Conservation (phyloP, 192 early-diverging fungal genomes). For the Phycomyces blakesleeanus region DNA sequence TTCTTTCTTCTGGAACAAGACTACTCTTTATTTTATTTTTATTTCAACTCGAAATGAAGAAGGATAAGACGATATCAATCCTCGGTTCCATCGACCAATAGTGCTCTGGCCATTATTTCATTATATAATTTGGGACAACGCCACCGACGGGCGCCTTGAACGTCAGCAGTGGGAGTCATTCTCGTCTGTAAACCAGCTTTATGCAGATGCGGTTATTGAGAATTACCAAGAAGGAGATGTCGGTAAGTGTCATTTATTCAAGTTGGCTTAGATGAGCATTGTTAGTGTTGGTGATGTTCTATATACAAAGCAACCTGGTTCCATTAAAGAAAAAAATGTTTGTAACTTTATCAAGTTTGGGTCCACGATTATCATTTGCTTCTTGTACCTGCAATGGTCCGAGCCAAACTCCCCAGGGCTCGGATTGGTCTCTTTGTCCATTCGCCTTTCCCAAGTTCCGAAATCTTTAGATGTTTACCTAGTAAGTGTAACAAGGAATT, state of each 20-base stretch:
- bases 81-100: constrained; percentile 22
- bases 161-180: constrained; percentile 74
- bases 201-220: constrained; percentile 68
- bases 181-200: constrained; percentile 71
- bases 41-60: neutral
- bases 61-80: constrained; percentile 5
- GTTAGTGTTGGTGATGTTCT: too few relatives aligned
- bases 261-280: neutral
- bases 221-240: constrained; percentile 76
- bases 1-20: constrained; percentile 6
- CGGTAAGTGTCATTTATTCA: constrained; percentile 40
- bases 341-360: constrained; percentile 78
- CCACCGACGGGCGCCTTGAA: constrained; percentile 66
- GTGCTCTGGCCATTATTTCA: constrained; percentile 95
- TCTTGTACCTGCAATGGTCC: constrained; percentile 80
- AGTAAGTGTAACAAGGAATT: constrained; percentile 35
- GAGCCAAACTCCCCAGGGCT: constrained; percentile 74
- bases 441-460: constrained; percentile 92
- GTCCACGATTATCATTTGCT: constrained; percentile 97
- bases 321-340: neutral
- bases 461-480: constrained; percentile 91
- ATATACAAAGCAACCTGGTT: too few relatives aligned
- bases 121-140: constrained; percentile 85
- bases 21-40: too few relatives aligned
- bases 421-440: constrained; percentile 94